phyloP scores from a whole-genome alignment of 148 eudicot species.

The Amaranthus palmeri region DNA sequence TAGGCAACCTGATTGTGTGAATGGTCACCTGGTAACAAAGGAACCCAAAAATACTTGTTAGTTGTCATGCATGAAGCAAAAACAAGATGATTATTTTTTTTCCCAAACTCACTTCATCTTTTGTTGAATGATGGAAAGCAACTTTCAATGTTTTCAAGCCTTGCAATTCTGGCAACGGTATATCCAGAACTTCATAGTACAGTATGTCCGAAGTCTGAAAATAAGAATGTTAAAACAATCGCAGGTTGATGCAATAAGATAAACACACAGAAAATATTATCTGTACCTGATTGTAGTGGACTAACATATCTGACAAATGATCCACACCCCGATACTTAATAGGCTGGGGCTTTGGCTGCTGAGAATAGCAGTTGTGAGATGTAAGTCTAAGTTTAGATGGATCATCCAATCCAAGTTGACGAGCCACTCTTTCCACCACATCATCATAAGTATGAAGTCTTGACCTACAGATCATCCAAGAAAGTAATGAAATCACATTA shows the following conservation, averaged over 20 bases:
- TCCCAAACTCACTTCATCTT: conserved; percentile 57
- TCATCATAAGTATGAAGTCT: conserved; percentile 86
- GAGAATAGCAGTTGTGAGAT: conserved; percentile 91
- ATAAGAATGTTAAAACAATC: not conserved
- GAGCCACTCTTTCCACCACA: conserved; percentile 82
- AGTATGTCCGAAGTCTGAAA: conserved; percentile 70
- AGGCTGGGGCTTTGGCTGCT: conserved; percentile 96
- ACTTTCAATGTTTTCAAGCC: conserved; percentile 76
- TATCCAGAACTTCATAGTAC: conserved; percentile 82
- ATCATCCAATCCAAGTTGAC: conserved; percentile 75
- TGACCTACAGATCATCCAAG: conserved; percentile 41
- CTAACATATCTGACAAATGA: conserved; percentile 78
- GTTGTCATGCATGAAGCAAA: not conserved
- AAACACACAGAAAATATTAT: not conserved
- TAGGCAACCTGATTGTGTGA: conserved; percentile 70
- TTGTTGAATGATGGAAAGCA: conserved; percentile 69
- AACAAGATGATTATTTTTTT: not conserved
- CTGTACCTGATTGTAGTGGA: conserved; percentile 85
- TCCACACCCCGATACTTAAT: conserved; percentile 86
- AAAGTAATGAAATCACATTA: not conserved
- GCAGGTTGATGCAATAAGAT: not conserved
- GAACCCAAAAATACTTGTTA: not conserved
- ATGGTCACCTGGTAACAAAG: conserved; percentile 40
- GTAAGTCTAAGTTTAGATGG: conserved; percentile 93
- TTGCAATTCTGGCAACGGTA: conserved; percentile 82